Conservation (phyloP, 768 basidiomycete genomes). For the Hygrophoropsis aurantiaca region DNA sequence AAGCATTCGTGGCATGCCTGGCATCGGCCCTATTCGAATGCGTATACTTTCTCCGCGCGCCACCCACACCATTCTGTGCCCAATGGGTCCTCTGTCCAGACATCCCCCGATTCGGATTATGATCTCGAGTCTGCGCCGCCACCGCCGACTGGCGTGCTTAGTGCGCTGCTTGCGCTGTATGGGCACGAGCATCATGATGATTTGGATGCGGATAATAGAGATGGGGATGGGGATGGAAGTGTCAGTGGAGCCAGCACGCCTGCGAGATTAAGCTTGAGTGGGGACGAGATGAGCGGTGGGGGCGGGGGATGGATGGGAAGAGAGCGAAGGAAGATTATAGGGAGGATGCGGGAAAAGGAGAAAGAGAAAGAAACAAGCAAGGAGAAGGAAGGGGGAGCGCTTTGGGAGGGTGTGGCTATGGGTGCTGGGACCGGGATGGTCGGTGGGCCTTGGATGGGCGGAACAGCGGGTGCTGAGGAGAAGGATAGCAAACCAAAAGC, state of each 20-base stretch:
- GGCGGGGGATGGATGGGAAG: slow-evolving; percentile 20
- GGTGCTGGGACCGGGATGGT: no score
- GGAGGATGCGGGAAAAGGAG: slow-evolving; percentile 2
- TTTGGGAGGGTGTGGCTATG: no score
- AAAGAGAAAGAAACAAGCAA: slow-evolving; percentile 1
- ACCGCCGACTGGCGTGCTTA: slow-evolving; percentile 52
- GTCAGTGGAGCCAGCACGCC: slow-evolving; percentile 20
- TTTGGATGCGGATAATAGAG: not conserved
- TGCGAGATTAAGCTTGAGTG: slow-evolving; percentile 2
- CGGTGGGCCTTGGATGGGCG: no score
- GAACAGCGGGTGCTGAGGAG: no score
- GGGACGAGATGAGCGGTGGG: slow-evolving; percentile 14
- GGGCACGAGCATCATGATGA: slow-evolving; percentile 28
- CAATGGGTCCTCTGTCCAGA: no score
- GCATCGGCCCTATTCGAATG: slow-evolving; percentile 5
- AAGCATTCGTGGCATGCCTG: slow-evolving; percentile 6
- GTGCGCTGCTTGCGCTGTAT: slow-evolving; percentile 65
- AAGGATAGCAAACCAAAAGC: no score
- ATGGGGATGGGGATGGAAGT: slow-evolving; percentile 29
- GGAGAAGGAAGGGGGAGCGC: slow-evolving; percentile 1
- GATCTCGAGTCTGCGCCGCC: slow-evolving; percentile 12
- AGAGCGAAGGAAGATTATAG: slow-evolving; percentile 4
- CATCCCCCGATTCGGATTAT: slow-evolving; percentile 1
- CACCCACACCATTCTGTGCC: not conserved
- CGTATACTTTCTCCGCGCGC: slow-evolving; percentile 11